Conservation (phyloP, 805 yeast species). For the Candida boleticola region DNA sequence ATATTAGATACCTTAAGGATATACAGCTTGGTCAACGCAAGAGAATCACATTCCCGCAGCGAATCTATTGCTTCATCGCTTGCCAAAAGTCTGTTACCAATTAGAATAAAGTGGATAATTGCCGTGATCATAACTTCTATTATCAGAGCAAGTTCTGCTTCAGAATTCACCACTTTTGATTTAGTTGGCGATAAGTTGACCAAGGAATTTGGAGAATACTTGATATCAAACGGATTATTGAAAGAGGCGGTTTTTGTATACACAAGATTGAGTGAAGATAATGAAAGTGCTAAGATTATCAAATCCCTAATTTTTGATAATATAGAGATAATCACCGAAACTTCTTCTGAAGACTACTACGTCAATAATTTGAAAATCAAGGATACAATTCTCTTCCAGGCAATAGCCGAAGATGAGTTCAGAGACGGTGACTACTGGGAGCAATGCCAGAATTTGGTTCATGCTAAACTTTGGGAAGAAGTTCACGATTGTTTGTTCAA, state of each 20-base stretch:
- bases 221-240: conserved; percentile 47
- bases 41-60: background rate
- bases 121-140: background rate
- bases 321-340: conserved; percentile 20
- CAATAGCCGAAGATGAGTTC: conserved; percentile 58
- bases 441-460: conserved; percentile 60
- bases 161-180: too few relatives aligned
- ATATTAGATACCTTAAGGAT: background rate
- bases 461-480: conserved; percentile 56
- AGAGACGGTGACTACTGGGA: conserved; percentile 49
- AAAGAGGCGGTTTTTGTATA: conserved; percentile 63
- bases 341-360: conserved; percentile 34
- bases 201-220: conserved; percentile 44
- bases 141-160: background rate
- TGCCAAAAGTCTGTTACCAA: background rate
- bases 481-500: conserved; percentile 61
- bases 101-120: background rate
- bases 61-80: background rate
- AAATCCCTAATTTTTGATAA: conserved; percentile 31
- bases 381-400: conserved; percentile 44
- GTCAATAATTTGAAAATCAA: conserved; percentile 48
- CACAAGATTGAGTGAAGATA: conserved; percentile 53
- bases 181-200: conserved; percentile 25
- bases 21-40: background rate
- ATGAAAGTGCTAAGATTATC: conserved; percentile 40